A percentile compares a stretch with the other conserved stretches of the same genome.
These are phyloP conservation scores for Populus alba DNA, from an alignment of 345 rosid species.

Conservation along the genomic window DNA sequence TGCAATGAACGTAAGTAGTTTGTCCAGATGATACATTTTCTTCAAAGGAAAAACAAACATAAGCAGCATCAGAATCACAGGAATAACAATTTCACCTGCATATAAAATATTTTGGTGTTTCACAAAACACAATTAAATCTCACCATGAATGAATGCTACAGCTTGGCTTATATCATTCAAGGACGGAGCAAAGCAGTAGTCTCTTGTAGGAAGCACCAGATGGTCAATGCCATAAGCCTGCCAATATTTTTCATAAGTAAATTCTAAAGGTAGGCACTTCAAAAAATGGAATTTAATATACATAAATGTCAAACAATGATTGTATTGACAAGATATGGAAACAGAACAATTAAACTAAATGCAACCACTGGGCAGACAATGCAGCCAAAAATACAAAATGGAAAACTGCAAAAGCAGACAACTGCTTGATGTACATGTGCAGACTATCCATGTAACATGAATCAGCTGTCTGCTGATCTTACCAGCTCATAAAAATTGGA, in stretches of 20 bases:
- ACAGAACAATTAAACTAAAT: neutral
- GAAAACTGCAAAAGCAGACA: neutral
- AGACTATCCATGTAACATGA: neutral
- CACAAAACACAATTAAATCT: slow-evolving; percentile 12
- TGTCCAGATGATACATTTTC: slow-evolving; percentile 55
- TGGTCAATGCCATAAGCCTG: slow-evolving; percentile 81
- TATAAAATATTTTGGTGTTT: neutral
- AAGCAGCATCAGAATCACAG: slow-evolving; percentile 7
- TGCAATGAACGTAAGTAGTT: slow-evolving; percentile 92
- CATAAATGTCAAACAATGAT: neutral
- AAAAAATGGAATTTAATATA: neutral
- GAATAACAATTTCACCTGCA: neutral
- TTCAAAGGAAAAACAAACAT: slow-evolving; percentile 23
- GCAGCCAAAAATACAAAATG: neutral
- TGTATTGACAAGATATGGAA: neutral
- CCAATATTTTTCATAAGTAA: slow-evolving; percentile 16
- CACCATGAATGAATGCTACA: slow-evolving; percentile 79
- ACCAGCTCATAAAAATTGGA: neutral
- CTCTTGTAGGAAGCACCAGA: slow-evolving; percentile 94
- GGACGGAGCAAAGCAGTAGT: slow-evolving; percentile 95
- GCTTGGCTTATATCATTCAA: slow-evolving; percentile 75
- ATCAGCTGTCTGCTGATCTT: neutral
- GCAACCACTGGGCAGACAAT: neutral
- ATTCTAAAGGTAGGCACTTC: neutral
- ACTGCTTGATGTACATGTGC: neutral